Base-by-base conservation (phyloP, 306 rosid species). In the Delonix regia region DNA sequence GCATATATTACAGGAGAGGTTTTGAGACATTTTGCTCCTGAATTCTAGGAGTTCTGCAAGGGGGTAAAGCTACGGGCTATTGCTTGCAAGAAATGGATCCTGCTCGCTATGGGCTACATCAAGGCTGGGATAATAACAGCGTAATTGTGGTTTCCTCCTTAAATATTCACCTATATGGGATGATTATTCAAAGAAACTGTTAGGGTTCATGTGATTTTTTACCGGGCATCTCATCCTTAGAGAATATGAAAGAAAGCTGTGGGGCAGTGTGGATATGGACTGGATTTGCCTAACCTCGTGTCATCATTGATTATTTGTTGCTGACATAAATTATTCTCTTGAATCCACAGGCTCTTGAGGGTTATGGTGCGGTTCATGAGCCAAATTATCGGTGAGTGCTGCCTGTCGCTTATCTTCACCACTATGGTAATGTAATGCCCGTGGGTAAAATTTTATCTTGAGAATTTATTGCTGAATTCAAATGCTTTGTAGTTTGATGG, bases 51-150 rank as follows among this genome's bases (percentile, higher is more conserved):
- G 89, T 83, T 68, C 78, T 81, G 48, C 67, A 77, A 76, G 85
- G 19, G 28, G 67, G 55, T 66, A 56, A 59, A 79, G 80, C 76
- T 67, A 73, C 68, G 75, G 81, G 86, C 81, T 73, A 64, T 86
- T 84, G 89, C 92, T 83, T 83, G 83, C 89, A 55, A 88, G 89
- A 89, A 81, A 95, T 95, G 99, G 99, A 95, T 86, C 93, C 98
- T 66, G 94, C 91, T 88, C 99, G 97, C 93, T 95, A 88, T 88
- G 90, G 88, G 81, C 94, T 83, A 77, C 98, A 86, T 88, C 98
- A 86, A 93, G 97, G 99, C 92, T 95, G 99, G 99, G 99, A 95
- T 90, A 89, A 95, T 93, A 93, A 95, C 99, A 95, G 99, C 99
- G 99, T 95, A 95, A 95, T 95, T 91, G 99, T 90, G 99, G 98